These are phyloP conservation scores for Eucalyptus victrix DNA, from an alignment of 345 rosid species.

Conservation along the genomic window DNA sequence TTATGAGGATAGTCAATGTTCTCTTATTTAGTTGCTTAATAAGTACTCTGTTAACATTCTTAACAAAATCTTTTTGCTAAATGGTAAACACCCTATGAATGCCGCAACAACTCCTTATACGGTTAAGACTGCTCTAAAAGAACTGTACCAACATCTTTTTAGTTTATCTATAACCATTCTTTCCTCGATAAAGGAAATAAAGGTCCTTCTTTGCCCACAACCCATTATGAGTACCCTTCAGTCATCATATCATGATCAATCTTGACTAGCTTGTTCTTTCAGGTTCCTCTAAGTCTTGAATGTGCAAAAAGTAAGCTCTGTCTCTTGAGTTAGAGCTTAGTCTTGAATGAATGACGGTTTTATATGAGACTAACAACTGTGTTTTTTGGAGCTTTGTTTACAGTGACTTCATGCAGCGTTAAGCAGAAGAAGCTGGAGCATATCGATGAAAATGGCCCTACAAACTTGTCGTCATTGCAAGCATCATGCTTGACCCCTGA, in stretches of 20 bases:
- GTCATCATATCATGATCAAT: not conserved
- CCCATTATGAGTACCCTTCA: not conserved
- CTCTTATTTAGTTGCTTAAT: not conserved
- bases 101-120: not conserved
- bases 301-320: not conserved
- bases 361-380: not conserved
- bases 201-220: not conserved
- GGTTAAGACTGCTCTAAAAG: not conserved
- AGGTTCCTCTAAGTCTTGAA: not conserved
- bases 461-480: slow-evolving; percentile 12
- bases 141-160: not conserved
- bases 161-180: not conserved
- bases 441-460: slow-evolving; percentile 65
- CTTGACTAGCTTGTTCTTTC: not conserved
- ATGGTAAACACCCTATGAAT: not conserved
- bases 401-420: slow-evolving; percentile 33
- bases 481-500: slow-evolving; percentile 46
- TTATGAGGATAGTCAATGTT: not conserved
- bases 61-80: not conserved
- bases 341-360: not conserved
- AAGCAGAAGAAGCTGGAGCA: slow-evolving; percentile 40
- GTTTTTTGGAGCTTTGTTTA: not conserved
- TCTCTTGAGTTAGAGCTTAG: not conserved
- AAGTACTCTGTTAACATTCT: not conserved
- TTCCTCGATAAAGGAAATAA: not conserved